Conservation (phyloP, 257 asterid species). For the Perilla frutescens region DNA sequence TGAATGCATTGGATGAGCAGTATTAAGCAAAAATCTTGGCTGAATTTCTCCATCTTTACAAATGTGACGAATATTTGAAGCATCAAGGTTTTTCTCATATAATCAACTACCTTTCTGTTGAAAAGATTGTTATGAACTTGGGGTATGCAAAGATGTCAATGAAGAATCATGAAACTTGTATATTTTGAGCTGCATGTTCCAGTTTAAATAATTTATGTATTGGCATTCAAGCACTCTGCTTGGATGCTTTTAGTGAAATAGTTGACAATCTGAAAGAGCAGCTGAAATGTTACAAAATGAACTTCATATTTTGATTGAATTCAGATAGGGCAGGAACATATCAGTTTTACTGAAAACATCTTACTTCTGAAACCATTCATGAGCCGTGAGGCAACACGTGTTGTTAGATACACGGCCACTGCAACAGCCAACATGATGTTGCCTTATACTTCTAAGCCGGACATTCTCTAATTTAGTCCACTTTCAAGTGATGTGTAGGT, state of each 20-base stretch:
- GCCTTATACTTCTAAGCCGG: neutral
- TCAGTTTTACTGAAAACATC: neutral
- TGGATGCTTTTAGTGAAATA: neutral
- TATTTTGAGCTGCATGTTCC: neutral
- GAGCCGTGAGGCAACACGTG: neutral
- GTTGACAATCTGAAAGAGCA: no score
- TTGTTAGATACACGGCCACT: neutral
- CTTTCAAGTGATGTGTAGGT: neutral
- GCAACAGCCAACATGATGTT: neutral
- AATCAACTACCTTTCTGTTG: neutral
- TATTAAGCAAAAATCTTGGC: neutral
- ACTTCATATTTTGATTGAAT: no score
- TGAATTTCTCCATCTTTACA: neutral
- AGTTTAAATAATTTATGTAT: neutral
- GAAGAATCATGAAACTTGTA: neutral
- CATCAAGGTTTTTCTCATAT: neutral
- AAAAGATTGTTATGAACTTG: neutral
- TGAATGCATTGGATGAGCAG: neutral
- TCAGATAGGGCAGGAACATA: neutral
- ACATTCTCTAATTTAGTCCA: neutral
- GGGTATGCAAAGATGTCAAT: neutral
- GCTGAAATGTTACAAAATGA: no score
- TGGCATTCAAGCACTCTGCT: neutral
- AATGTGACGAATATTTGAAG: neutral
- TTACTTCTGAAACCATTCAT: neutral